Evolutionary conservation across 2,329 filamentous ascomycete species (phyloP), one percentile per base, ranked within the genome.

Genomic region (Neonectria neomacrospora): DNA sequence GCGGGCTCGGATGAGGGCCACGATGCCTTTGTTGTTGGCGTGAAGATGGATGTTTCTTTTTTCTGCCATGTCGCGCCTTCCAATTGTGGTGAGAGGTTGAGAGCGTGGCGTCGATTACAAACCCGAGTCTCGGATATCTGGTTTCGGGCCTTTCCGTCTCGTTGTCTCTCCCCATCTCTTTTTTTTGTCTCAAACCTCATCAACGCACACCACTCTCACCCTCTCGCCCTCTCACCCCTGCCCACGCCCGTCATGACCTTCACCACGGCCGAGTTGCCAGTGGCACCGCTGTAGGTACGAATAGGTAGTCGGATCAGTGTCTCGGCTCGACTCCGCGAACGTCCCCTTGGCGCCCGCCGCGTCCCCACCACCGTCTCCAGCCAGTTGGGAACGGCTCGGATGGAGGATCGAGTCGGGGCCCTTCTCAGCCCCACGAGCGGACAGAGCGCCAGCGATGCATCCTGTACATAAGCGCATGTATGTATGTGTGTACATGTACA

Each of bases 341-440:
- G 37, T 37, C 28, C 59, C 59, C n/a, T 60, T 45, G 26, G n/a
- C 23, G 23, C 23, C 23, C 23, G 23, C 23, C 23, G 23, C 23
- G 23, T 26, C 23, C 23, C 23, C 23, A 26, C 23, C n/a, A n/a
- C n/a, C n/a, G n/a, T n/a, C n/a, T n/a, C n/a, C n/a, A n/a, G n/a
- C n/a, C 54, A 52, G 61, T 58, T 57, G 64, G 64, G 61, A 66
- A n/a, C 57, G 41, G 28, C 42, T 54, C 18, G n/a, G 23, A 37
- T 37, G 20, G 32, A 37, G 3, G 7, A 11, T 11, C 8, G 44
- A 54, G 14, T 18, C 42, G 32, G 20, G 32, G 28, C 45, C 50
- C 32, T 30, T 41, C 42, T 58, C 58, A 41, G 44, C 41, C 37
- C 23, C 54, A 50, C 42, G 30, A 30, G 32, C 48, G 47, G 59